Evolutionary conservation across 257 asterid genomes (phyloP), one percentile per base, ranked within the genome.

Genomic region (Solanum chaucha): DNA sequence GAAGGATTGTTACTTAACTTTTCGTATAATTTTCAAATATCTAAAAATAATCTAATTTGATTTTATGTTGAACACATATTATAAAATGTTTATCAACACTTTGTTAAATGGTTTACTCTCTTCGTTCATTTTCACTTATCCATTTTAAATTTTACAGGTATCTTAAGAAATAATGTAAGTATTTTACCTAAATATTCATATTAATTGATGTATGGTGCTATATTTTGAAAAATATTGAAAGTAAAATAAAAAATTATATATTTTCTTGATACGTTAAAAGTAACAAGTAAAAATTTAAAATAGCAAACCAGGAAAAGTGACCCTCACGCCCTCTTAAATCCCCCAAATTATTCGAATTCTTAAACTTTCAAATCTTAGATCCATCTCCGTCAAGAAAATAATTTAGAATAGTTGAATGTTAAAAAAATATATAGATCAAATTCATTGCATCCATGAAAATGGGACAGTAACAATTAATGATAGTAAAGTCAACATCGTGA

Each of bases 331-430:
- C 26, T 59, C 11, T 4, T 20, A 59, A 20, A 59, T 59, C 11
- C 5, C 6, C 0, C 0, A 9, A 3, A 22, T 58, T 61, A n/a
- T n/a, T 2, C 0, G 0, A 61, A n/a, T 10, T 15, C 7, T 3
- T 61, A n/a, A 61, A n/a, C 6, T 61, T 61, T n/a, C 3, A 61
- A 61, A 61, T 61, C 2, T 0, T n/a, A n/a, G 28, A 61, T 61
- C 30, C 30, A 4, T 1, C 14, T n/a, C 13, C 4, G 6, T 22
- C 5, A 0, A 1, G 0, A 8, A 19, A 58, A 61, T 9, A 61
- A 61, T 4, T 10, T 22, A n/a, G 1, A n/a, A 78, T 24, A 14
- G 10, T 78, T 9, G 40, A 78, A 78, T 44, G 26, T 24, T 78
- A n/a, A 8, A 78, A 78, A 20, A 13, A 14, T 28, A 68, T 28